Base-by-base conservation (phyloP, 768 basidiomycete genomes). In the Polyporus arcularius region DNA sequence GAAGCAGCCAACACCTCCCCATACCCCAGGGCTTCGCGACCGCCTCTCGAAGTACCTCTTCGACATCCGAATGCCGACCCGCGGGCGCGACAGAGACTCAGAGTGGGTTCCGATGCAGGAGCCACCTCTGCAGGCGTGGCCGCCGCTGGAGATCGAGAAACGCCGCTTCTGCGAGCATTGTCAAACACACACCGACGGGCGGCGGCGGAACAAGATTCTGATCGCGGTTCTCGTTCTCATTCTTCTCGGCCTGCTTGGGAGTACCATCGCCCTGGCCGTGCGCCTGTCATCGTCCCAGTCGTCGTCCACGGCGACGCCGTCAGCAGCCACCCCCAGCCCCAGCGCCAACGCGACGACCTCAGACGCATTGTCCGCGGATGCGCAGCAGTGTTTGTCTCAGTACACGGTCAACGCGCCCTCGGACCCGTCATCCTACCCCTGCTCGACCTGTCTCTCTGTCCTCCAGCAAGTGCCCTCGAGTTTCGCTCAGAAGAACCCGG, bases 321-420 rank as follows among this genome's bases (percentile, higher is more conserved):
- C 46, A 30, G 16, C 43, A 4, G 10, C 67, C 31, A 41, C 63
- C 12, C 52, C 65, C 35, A 47, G 66, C 14, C 56, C 70, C 42
- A 61, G 71, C 15, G 64, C 7, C 35, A 48, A 26, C 26, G 21
- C 68, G 3, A 68, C 73, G n/a, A 67, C 67, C 15, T 50, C 73
- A 5, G n/a, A 62, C 18, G 51, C 58, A 2, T 73, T 81, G 41
- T 78, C 80, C 28, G 70, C 67, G 35, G 71, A 76, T 60, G 74
- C 77, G 21, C 75, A 77, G 61, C 75, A 79, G 65, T 83, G 82
- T 65, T 65, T 83, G 45, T 75, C 76, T 15, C 75, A 83, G 60
- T 83, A 75, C 65, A 74, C 68, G 15, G 65, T 82, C 47, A 74
- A 81, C 43, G 83, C 81, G 2, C 76, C 81, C 1, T 68, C 74